Conservation (phyloP, 2,329 filamentous ascomycete species). For the Nemania sp. region DNA sequence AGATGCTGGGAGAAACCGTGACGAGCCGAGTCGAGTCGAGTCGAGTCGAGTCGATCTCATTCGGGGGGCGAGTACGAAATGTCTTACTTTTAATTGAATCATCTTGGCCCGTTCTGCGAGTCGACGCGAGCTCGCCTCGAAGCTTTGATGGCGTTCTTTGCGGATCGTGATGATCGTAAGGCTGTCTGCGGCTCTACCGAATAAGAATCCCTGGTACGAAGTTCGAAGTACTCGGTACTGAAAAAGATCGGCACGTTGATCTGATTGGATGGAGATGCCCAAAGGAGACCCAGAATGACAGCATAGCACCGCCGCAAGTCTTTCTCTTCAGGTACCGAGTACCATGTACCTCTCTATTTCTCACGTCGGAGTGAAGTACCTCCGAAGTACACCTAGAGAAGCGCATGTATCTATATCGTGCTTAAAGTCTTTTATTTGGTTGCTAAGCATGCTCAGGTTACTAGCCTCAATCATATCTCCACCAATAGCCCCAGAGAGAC, state of each 20-base stretch:
- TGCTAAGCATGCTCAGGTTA: too few relatives aligned
- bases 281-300: not conserved
- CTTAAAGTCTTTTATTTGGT: too few relatives aligned
- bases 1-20: too few relatives aligned
- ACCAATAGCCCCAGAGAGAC: too few relatives aligned
- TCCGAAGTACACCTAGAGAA: too few relatives aligned
- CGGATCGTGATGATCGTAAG: constrained; percentile 5
- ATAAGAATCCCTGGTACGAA: not conserved
- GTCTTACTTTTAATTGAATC: constrained; percentile 83
- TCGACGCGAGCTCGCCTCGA: too few relatives aligned
- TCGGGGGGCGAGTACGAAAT: not conserved
- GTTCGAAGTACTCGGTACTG: not conserved
- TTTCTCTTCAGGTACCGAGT: not conserved
- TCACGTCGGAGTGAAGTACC: too few relatives aligned
- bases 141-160: not conserved
- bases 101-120: constrained; percentile 59
- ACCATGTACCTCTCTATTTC: too few relatives aligned
- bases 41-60: not conserved
- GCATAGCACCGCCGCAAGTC: constrained; percentile 11
- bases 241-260: constrained; percentile 24
- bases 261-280: constrained; percentile 23
- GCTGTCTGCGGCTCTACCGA: constrained; percentile 17
- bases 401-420: too few relatives aligned
- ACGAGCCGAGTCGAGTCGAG: too few relatives aligned
- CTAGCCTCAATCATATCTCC: too few relatives aligned